Percentiles rank a stretch among this genome's conserved stretches.
phyloP scores from a whole-genome alignment of 179 eudicot genomes.

The Nepenthes alata region DNA sequence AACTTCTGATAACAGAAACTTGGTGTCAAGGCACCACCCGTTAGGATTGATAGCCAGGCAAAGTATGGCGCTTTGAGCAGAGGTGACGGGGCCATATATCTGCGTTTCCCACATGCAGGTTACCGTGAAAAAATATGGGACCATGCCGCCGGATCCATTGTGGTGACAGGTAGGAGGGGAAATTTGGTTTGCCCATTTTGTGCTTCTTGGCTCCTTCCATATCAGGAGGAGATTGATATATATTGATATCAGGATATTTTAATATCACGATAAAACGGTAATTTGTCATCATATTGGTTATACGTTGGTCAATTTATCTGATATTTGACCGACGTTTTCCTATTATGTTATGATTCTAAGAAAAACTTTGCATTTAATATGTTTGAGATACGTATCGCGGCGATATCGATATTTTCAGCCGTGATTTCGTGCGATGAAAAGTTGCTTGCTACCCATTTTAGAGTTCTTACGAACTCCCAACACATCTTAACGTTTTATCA shows the following conservation, averaged over 20 bases:
- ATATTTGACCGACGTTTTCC: too few species aligned
- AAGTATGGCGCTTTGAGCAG: slow-evolving; percentile 91
- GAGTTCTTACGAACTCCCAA: too few species aligned
- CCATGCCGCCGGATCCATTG: slow-evolving; percentile 93
- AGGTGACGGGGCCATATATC: slow-evolving; percentile 97
- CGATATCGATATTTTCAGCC: too few species aligned
- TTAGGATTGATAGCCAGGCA: slow-evolving; percentile 97
- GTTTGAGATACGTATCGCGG: too few species aligned
- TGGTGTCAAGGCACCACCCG: slow-evolving; percentile 96
- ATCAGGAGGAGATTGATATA: background rate
- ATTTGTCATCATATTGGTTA: too few species aligned
- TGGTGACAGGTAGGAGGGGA: slow-evolving; percentile 55
- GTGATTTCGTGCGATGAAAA: too few species aligned
- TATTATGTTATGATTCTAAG: too few species aligned
- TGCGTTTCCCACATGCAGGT: slow-evolving; percentile 89
- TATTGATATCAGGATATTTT: background rate
- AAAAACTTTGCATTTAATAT: too few species aligned
- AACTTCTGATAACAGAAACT: slow-evolving; percentile 46
- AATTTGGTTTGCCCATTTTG: background rate
- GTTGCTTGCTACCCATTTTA: too few species aligned
- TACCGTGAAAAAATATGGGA: slow-evolving; percentile 98
- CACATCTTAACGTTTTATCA: too few species aligned
- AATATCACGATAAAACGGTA: too few species aligned
- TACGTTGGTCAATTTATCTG: too few species aligned
- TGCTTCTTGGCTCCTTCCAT: background rate